Percentiles rank a stretch among this genome's conserved stretches.
Evolutionary conservation across 352 stramenopile genomes (phyloP).

Genomic region (Phytophthora vignae): DNA sequence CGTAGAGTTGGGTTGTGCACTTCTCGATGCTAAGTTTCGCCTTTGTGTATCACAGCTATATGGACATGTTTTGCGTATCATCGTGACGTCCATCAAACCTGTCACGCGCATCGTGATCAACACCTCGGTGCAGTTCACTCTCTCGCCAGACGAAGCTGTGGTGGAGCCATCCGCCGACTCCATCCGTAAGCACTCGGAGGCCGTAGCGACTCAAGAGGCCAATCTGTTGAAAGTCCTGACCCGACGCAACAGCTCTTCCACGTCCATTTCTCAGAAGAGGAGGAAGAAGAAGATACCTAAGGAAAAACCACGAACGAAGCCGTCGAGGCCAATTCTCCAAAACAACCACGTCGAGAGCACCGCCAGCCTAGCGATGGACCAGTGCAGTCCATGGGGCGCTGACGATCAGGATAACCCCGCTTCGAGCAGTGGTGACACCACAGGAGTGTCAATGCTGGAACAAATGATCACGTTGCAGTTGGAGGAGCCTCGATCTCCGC

Average conservation of each 20-base stretch:
- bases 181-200: slow-evolving; percentile 8
- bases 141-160: slow-evolving; percentile 20
- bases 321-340: neutral
- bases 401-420: slow-evolving; percentile 15
- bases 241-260: slow-evolving; percentile 14
- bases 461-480: slow-evolving; percentile 15
- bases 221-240: slow-evolving; percentile 4
- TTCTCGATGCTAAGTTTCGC: neutral
- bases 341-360: slow-evolving; percentile 28
- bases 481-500: slow-evolving; percentile 9
- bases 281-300: slow-evolving; percentile 10
- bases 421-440: neutral
- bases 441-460: neutral
- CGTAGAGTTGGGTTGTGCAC: neutral
- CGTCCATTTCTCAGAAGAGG: slow-evolving; percentile 7
- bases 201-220: neutral
- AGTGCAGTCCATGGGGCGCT: slow-evolving; percentile 33
- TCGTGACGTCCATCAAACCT: slow-evolving; percentile 50
- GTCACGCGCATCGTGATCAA: slow-evolving; percentile 62
- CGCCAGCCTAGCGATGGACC: slow-evolving; percentile 25
- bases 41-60: slow-evolving; percentile 47
- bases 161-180: slow-evolving; percentile 20
- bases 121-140: slow-evolving; percentile 60
- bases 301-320: slow-evolving; percentile 1
- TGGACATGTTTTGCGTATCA: slow-evolving; percentile 54